Evolutionary conservation across 148 eudicot species (phyloP).

Genomic region (Spergularia marina): DNA sequence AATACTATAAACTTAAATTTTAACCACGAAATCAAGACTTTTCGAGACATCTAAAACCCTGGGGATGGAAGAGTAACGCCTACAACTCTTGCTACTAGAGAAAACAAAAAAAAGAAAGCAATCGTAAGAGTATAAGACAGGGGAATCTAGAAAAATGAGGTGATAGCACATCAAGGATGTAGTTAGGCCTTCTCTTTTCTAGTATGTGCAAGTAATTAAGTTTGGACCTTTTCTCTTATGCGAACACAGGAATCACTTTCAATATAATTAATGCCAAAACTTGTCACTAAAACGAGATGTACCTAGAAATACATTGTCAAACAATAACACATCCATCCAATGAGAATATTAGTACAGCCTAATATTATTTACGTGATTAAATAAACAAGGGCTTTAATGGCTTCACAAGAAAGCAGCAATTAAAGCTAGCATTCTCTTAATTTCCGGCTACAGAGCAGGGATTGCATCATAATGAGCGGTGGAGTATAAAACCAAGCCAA

Average conservation of each 20-base stretch:
- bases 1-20: no score
- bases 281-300: slow-evolving; percentile 19
- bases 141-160: not conserved
- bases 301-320: slow-evolving; percentile 17
- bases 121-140: not conserved
- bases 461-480: not conserved
- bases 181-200: slow-evolving; percentile 11
- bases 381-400: slow-evolving; percentile 7
- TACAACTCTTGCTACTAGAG: no score
- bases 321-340: slow-evolving; percentile 12
- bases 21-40: no score
- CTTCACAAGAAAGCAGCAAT: slow-evolving; percentile 14
- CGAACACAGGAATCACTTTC: slow-evolving; percentile 19
- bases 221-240: slow-evolving; percentile 1
- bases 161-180: not conserved
- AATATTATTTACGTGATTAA: not conserved
- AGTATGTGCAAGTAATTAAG: slow-evolving; percentile 12
- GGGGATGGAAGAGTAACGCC: no score
- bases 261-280: slow-evolving; percentile 13
- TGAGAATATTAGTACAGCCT: not conserved
- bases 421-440: slow-evolving; percentile 9
- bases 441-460: slow-evolving; percentile 2
- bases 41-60: no score
- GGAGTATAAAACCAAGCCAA: no score
- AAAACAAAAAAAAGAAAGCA: no score